These are phyloP conservation scores for Tricholoma matsutake DNA, from an alignment of 768 basidiomycete species.

Conservation along the genomic window DNA sequence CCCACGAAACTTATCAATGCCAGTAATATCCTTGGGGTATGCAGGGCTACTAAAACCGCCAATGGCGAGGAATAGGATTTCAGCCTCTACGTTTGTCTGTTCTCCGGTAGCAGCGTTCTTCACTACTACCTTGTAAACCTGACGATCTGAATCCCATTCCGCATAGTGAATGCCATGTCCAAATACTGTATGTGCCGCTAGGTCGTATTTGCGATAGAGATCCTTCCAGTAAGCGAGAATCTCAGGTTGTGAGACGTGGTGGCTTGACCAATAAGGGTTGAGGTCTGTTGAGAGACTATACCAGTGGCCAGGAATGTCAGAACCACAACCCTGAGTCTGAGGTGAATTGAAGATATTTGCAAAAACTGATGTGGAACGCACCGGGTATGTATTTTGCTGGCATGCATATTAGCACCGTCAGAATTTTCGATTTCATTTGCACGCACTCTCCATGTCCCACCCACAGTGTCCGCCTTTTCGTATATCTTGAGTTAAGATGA, in stretches of 20 bases:
- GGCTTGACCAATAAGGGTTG: slow-evolving; percentile 49
- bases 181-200: slow-evolving; percentile 40
- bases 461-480: slow-evolving; percentile 44
- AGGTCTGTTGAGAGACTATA: slow-evolving; percentile 54
- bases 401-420: background rate
- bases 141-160: slow-evolving; percentile 42
- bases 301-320: slow-evolving; percentile 54
- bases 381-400: slow-evolving; percentile 56
- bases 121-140: slow-evolving; percentile 41
- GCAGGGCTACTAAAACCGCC: slow-evolving; percentile 47
- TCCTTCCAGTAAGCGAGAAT: slow-evolving; percentile 48
- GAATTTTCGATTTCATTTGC: background rate
- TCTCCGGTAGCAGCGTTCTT: slow-evolving; percentile 35
- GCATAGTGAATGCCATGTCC: slow-evolving; percentile 38
- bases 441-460: slow-evolving; percentile 58
- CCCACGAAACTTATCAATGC: slow-evolving; percentile 46
- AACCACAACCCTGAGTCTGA: slow-evolving; percentile 44
- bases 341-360: background rate
- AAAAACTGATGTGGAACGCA: slow-evolving; percentile 19
- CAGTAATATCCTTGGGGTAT: slow-evolving; percentile 42
- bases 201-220: slow-evolving; percentile 43
- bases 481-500: slow-evolving; percentile 38
- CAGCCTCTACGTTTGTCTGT: slow-evolving; percentile 33
- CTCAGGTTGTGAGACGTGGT: slow-evolving; percentile 47
- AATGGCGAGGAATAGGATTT: slow-evolving; percentile 48